Evolutionary conservation across 1,139 yeast species (phyloP), one percentile per base, ranked within the genome.

Genomic region (Maudiozyma humilis): DNA sequence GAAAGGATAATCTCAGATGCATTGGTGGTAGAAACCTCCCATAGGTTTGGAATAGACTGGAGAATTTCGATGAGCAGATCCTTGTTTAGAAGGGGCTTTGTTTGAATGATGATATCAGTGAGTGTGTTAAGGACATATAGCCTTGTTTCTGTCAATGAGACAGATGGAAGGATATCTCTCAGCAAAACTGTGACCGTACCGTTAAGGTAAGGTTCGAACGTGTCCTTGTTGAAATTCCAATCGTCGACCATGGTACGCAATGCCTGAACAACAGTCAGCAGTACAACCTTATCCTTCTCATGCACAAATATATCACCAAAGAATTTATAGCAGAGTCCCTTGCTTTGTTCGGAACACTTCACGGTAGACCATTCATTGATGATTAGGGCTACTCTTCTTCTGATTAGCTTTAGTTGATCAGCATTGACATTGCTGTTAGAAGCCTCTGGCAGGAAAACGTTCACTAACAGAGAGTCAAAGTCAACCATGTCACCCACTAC

Each of bases 301-400:
- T 69, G 54, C 13, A 63, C 53, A 23, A 66, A 42, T 3, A 69
- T 37, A 32, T 57, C 58, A 27, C 64, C 46, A 35, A 84, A 67
- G 38, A 85, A 68, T 42, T 73, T 68, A 60, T 83, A 89, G 17
- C 86, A 75, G 23, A 69, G 66, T n/a, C 71, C 65, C 47, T 87
- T 66, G 45, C 80, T 76, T 36, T 73, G 76, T 16, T 73, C 69
- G 15, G 81, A 71, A 51, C 86, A 77, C 51, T 80, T 75, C 3
- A 84, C 75, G 1, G 79, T 70, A 3, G 83, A 69, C 96, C 97
- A 91, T 52, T 87, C 94, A 34, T 79, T 73, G 5, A 88, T 74
- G 33, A 91, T 74, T 33, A 85, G 65, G 51, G 93, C 82, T 5
- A 86, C 73, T 49, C 97, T 73, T 55, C 97, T 72, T 52, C 82